Evolutionary conservation across 2,329 filamentous ascomycete genomes (phyloP), one percentile per base, ranked within the genome.

Genomic region (Leptosphaerulina australis): DNA sequence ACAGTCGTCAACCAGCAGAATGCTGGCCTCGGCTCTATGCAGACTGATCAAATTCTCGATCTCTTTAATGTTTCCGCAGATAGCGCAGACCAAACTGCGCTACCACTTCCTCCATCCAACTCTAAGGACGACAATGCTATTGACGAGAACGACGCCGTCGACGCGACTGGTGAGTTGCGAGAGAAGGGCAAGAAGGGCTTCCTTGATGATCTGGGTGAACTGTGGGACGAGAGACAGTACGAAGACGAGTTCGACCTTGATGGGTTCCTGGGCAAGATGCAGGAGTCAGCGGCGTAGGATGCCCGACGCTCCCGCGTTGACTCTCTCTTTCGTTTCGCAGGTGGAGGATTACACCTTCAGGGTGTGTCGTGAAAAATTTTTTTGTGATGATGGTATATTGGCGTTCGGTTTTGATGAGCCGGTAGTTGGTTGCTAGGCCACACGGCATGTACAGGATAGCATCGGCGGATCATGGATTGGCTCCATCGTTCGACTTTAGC

Each of bases 1-100:
- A 99, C 95, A 0, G 94, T 99, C 5, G 95, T 99, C 59, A 99
- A 99, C 72, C 94, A 99, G 75, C 94, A 99, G 76, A 99, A 99
- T 64, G 93, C 94, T 1, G 94, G 94, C 1, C 77, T 99, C 1
- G 88, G 83, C 44, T 95, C 91, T 11, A 99, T 99, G 94, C 93
- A 97, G 73, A 99, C 95, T 29, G 94, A 97, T 68, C 92, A 99
- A 74, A 96, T 99, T 53, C 83, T 99, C 3, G 94, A 99, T 67
- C 83, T 99, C 36, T 99, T 99, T 80, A 97, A 88, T 63, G 81
- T 99, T 6, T 70, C 68, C 7, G 67, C 72, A 22, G 71, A 74
- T 18, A 74, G 71, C 5, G 77, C 77, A 21, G 79, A 80, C 22
- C 86, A 88, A 3, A 83, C 78, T 29, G 79, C 88, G 5, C 80